Base-by-base conservation (phyloP, 352 stramenopile genomes). In the Phytopythium delawarense region DNA sequence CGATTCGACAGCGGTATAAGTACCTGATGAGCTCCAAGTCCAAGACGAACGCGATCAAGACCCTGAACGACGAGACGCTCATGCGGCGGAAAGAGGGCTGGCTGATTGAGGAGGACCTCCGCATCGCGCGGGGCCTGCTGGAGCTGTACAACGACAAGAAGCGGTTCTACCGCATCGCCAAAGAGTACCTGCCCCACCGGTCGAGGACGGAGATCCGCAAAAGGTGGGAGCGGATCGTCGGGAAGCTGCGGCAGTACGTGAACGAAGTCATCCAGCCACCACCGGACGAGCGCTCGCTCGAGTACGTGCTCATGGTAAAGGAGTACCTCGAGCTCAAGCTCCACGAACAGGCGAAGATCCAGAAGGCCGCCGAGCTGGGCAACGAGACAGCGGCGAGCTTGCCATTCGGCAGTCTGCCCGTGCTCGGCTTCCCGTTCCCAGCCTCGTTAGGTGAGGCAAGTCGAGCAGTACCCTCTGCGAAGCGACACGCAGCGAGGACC, bases 71-170 rank as follows among this genome's bases (percentile, higher is more conserved):
- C 40, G 76, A 84, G 56, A 63, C 72, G 25, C 50, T 69, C 0
- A 64, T 78, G 15, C 67, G 77, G 0, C 69, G 75, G 30, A 75
- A 71, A 35, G 69, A 71, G 21, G 65, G 63, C 20, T 95, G 84
- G 84, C 63, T 91, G 53, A 65, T 92, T 8, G 87, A 95, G 75
- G 87, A 95, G 59, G 87, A 95, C 46, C 51, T 95, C 32, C 79
- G 86, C 7, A 76, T 95, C 54, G 75, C 76, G 6, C 77, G 86
- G n/a, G 86, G 84, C 7, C 71, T 91, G 23, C 62, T 88, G 48
- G 80, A 87, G 55, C 82, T 89, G 12, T 72, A 80, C 61, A 65
- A 77, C n/a, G 79, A 90, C 51, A 83, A 76, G 23, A 74, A 80
- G 48, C 74, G 75, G 18, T 95, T 91, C 69, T 67, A 80, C 34